These are phyloP conservation scores for Aristolochia californica DNA, from an alignment of 164 flowering plant genomes.

Conservation along the genomic window DNA sequence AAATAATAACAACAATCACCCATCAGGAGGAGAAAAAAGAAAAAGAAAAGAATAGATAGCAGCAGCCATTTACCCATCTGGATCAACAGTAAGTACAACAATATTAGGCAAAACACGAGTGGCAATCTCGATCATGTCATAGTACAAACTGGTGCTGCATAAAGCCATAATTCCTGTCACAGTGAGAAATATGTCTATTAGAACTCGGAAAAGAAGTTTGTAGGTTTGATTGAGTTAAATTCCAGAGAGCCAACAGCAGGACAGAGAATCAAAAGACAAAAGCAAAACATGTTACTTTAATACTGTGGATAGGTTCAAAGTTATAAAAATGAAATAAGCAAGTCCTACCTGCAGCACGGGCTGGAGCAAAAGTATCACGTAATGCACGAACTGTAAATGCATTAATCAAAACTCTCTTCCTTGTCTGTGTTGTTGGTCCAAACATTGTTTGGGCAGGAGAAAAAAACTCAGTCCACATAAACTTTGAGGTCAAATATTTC, in stretches of 20 bases:
- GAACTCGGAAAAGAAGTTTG: too few relatives aligned
- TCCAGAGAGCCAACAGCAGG: neutral
- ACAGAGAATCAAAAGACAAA: neutral
- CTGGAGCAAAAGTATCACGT: conserved; percentile 93
- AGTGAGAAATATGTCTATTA: conserved; percentile 1
- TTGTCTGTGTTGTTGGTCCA: conserved; percentile 44
- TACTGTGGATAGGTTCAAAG: neutral
- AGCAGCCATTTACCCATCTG: conserved; percentile 53
- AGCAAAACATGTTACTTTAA: neutral
- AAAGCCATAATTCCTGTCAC: conserved; percentile 89
- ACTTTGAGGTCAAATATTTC: neutral
- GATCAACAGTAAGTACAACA: conserved; percentile 88
- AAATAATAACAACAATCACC: too few relatives aligned
- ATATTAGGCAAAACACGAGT: conserved; percentile 83
- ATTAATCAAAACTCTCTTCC: conserved; percentile 96
- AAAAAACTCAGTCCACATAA: too few relatives aligned
- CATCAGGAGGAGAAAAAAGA: too few relatives aligned
- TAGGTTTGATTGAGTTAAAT: neutral
- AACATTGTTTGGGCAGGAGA: neutral
- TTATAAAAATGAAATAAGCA: too few relatives aligned
- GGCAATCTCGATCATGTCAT: conserved; percentile 83
- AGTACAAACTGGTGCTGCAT: conserved; percentile 86
- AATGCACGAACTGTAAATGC: conserved; percentile 98
- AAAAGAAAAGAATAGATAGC: too few relatives aligned
- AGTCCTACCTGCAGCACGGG: conserved; percentile 88